Percentiles rank a stretch among this genome's conserved stretches.
These are phyloP conservation scores for Sordariomycetes sp. DNA, from an alignment of 2,329 filamentous ascomycete species.

Conservation along the genomic window DNA sequence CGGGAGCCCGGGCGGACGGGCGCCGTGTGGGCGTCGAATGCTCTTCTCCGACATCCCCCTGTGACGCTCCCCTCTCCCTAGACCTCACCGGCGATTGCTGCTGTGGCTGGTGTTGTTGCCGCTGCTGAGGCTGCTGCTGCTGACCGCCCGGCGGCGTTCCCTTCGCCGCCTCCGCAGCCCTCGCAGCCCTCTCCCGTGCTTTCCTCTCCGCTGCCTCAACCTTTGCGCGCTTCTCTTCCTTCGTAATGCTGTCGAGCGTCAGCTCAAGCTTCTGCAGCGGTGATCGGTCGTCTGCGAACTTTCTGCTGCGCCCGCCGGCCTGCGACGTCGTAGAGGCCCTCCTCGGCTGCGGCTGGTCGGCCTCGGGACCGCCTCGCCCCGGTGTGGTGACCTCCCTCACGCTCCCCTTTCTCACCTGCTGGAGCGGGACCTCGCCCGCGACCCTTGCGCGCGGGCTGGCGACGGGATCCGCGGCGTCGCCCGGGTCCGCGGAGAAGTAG, in stretches of 20 bases:
- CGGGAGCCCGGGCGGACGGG: background rate
- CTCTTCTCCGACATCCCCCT: constrained; percentile 5
- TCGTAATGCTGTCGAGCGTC: constrained; percentile 83
- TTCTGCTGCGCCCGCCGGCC: constrained; percentile 33
- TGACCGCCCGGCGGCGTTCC: background rate
- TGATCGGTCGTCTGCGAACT: constrained; percentile 70
- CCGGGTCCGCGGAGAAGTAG: constrained; percentile 11
- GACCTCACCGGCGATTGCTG: constrained; percentile 6
- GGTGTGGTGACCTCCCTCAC: constrained; percentile 1
- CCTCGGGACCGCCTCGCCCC: constrained; percentile 5
- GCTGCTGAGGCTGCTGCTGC: constrained; percentile 1
- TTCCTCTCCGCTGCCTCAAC: constrained; percentile 70
- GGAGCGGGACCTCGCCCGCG: constrained; percentile 1
- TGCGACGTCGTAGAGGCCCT: constrained; percentile 23
- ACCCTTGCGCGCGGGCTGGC: background rate
- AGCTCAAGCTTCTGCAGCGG: constrained; percentile 88
- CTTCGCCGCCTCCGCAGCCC: constrained; percentile 7
- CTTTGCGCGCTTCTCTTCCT: constrained; percentile 83
- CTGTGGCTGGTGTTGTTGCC: constrained; percentile 8
- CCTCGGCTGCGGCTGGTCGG: constrained; percentile 15
- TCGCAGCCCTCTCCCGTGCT: constrained; percentile 38
- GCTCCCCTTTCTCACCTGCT: constrained; percentile 5
- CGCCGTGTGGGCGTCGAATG: constrained; percentile 2
- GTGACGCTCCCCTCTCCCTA: constrained; percentile 11
- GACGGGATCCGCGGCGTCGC: background rate